Conservation (phyloP, 306 rosid species). For the Vigna nakashimae region DNA sequence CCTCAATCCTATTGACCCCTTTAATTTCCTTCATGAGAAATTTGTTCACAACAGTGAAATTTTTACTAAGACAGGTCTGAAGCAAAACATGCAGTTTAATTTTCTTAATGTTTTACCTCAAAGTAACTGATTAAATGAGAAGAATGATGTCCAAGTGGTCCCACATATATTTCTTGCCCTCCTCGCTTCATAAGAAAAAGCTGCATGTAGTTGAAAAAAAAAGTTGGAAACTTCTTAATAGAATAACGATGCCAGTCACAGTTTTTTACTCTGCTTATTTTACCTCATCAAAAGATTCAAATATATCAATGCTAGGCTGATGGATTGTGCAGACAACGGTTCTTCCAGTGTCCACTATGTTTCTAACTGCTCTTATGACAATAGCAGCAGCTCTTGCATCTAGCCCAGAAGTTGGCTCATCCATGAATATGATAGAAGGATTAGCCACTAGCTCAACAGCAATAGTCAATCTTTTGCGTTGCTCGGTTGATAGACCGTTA, state of each 20-base stretch:
- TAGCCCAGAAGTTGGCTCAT: slow-evolving; percentile 68
- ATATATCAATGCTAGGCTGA: slow-evolving; percentile 65
- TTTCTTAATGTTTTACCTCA: slow-evolving; percentile 42
- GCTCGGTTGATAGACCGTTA: slow-evolving; percentile 60
- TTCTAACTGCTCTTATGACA: slow-evolving; percentile 62
- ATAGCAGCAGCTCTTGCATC: slow-evolving; percentile 70
- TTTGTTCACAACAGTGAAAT: not conserved
- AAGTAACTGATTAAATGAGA: slow-evolving; percentile 46
- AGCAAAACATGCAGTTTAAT: not conserved
- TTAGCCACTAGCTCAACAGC: slow-evolving; percentile 68
- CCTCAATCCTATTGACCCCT: slow-evolving; percentile 44
- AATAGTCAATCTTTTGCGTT: slow-evolving; percentile 65
- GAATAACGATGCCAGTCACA: not conserved
- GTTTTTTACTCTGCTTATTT: not conserved
- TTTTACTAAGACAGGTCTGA: not conserved
- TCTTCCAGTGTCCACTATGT: slow-evolving; percentile 65
- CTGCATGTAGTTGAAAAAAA: slow-evolving; percentile 38
- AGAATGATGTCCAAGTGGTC: slow-evolving; percentile 53
- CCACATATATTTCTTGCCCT: slow-evolving; percentile 54
- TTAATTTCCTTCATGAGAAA: slow-evolving; percentile 45
- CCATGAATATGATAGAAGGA: slow-evolving; percentile 72
- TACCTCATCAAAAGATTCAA: slow-evolving; percentile 72
- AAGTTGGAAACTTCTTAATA: slow-evolving; percentile 1
- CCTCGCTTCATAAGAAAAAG: slow-evolving; percentile 55
- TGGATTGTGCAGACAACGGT: slow-evolving; percentile 69